Percentiles rank a stretch among this genome's conserved stretches.
Evolutionary conservation across 805 yeast genomes (phyloP).

Genomic region (Saccharomycopsis fibuligera): DNA sequence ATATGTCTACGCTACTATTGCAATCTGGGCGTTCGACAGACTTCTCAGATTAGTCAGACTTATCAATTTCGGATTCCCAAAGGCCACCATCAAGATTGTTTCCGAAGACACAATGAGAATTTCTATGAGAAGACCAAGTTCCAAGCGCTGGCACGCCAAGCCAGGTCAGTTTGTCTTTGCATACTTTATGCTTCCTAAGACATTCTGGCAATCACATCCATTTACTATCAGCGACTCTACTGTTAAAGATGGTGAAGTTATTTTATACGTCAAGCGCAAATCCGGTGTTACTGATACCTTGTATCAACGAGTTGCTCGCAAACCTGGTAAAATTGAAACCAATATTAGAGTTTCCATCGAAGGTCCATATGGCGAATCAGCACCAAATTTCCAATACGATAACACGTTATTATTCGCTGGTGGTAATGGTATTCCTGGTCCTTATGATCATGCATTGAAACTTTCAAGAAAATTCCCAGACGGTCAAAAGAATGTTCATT

Average conservation of each 20-base stretch:
- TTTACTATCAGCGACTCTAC: conserved; percentile 40
- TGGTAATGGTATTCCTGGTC: conserved; percentile 50
- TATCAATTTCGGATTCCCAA: conserved; percentile 43
- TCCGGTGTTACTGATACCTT: conserved; percentile 48
- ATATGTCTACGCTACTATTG: conserved; percentile 47
- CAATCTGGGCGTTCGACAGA: conserved; percentile 69
- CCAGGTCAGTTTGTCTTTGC: conserved; percentile 57
- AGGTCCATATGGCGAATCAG: conserved; percentile 55
- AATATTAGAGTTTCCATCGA: conserved; percentile 41
- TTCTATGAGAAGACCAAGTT: conserved; percentile 34
- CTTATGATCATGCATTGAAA: conserved; percentile 35
- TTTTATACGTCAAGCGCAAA: conserved; percentile 44
- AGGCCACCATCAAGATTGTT: conserved; percentile 22
- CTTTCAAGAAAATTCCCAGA: conserved; percentile 21
- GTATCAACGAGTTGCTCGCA: conserved; percentile 24
- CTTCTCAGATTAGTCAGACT: conserved; percentile 49
- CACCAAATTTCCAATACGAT: conserved; percentile 34
- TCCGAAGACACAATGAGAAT: conserved; percentile 43
- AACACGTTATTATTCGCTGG: conserved; percentile 40
- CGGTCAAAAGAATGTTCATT: conserved; percentile 29
- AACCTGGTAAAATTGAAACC: conserved; percentile 28
- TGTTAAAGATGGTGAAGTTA: conserved; percentile 32
- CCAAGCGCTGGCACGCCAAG: conserved; percentile 45
- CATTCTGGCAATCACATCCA: conserved; percentile 70
- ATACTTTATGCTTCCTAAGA: conserved; percentile 43